Evolutionary conservation across 805 yeast species (phyloP).

Genomic region (Candida namnaoensis): DNA sequence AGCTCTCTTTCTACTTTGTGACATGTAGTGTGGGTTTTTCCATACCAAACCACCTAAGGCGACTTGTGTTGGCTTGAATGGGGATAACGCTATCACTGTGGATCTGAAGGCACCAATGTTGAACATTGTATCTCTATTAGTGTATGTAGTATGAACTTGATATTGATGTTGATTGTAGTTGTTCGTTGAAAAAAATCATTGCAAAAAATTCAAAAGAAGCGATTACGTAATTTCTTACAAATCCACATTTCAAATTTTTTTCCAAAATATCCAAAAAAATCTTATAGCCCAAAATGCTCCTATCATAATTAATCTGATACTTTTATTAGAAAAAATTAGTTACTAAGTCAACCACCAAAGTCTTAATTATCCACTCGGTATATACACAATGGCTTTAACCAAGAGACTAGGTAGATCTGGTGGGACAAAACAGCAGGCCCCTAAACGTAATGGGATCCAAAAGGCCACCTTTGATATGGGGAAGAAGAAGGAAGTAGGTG

Average conservation of each 20-base stretch:
- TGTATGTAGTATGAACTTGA: too few species aligned
- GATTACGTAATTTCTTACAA: too few species aligned
- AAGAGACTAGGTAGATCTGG: constrained; percentile 64
- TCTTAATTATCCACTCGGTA: too few species aligned
- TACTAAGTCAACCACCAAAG: too few species aligned
- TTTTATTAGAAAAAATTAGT: too few species aligned
- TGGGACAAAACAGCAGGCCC: constrained; percentile 44
- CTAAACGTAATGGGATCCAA: constrained; percentile 52
- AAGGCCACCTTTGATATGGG: constrained; percentile 86
- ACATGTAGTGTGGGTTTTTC: constrained; percentile 75
- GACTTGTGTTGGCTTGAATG: constrained; percentile 30
- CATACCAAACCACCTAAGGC: constrained; percentile 70
- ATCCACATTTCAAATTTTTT: too few species aligned
- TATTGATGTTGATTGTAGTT: too few species aligned
- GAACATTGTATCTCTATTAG: neutral
- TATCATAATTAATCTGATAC: too few species aligned
- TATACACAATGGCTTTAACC: constrained; percentile 56
- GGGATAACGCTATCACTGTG: neutral
- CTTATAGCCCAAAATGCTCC: too few species aligned
- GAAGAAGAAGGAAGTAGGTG: constrained; percentile 97
- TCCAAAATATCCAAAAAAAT: too few species aligned
- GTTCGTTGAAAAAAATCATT: too few species aligned
- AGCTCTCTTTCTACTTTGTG: constrained; percentile 72
- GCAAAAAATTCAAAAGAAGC: too few species aligned
- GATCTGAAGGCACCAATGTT: constrained; percentile 55